phyloP scores from a whole-genome alignment of 2,329 filamentous ascomycete genomes.

The Aphanocladium album region DNA sequence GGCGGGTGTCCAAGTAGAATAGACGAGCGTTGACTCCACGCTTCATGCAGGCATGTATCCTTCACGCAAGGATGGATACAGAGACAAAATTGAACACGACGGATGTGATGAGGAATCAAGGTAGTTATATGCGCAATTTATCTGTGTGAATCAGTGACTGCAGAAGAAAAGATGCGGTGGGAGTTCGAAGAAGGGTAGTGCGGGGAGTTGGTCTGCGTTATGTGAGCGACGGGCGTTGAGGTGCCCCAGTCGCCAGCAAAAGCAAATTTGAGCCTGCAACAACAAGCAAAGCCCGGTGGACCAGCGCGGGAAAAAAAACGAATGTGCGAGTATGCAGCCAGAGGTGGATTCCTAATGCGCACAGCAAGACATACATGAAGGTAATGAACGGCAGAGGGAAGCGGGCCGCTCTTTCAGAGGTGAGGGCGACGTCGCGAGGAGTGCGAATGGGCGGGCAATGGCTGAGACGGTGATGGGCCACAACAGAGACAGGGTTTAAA shows the following conservation, averaged over 20 bases:
- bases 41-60: background rate
- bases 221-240: constrained; percentile 8
- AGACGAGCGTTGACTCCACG: background rate
- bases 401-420: background rate
- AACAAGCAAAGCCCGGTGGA: constrained; percentile 8
- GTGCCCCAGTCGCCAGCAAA: constrained; percentile 9
- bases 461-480: constrained; percentile 11
- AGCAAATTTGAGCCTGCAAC: constrained; percentile 12
- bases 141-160: background rate
- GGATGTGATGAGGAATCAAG: background rate
- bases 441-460: constrained; percentile 8
- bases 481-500: constrained; percentile 6
- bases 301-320: constrained; percentile 5
- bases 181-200: background rate
- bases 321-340: constrained; percentile 11
- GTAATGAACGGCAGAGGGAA: constrained; percentile 10
- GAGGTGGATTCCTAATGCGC: constrained; percentile 12
- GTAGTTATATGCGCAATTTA: constrained; percentile 2
- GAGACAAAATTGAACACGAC: background rate
- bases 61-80: background rate
- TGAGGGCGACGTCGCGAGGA: background rate
- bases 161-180: constrained; percentile 3
- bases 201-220: constrained; percentile 12
- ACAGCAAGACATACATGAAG: constrained; percentile 13
- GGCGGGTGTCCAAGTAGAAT: background rate